phyloP scores from a whole-genome alignment of 2,329 filamentous ascomycete genomes.

The Diaporthe longicolla region DNA sequence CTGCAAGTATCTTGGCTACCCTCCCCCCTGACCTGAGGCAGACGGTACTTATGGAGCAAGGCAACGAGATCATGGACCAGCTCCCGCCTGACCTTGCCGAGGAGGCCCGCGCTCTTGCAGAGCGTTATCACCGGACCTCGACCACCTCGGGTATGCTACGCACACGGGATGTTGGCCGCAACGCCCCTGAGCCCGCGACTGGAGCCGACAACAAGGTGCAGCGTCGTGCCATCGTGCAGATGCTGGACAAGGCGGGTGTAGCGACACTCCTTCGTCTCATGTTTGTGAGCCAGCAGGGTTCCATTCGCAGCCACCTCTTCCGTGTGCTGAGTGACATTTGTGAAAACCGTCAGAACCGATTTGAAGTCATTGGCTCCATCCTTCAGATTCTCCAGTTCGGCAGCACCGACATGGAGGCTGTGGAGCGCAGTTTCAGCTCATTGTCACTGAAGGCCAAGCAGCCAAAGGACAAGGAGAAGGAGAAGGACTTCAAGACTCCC shows the following conservation, averaged over 20 bases:
- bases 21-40: conserved; percentile 88
- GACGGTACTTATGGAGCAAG: conserved; percentile 91
- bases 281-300: conserved; percentile 95
- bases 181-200: conserved; percentile 47
- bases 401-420: conserved; percentile 90
- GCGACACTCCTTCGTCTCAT: conserved; percentile 97
- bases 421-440: conserved; percentile 95
- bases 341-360: conserved; percentile 94
- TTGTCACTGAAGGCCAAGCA: conserved; percentile 93
- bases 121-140: conserved; percentile 52
- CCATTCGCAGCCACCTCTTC: conserved; percentile 86
- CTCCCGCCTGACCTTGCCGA: conserved; percentile 88
- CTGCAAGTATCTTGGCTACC: conserved; percentile 91
- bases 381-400: conserved; percentile 96
- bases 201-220: conserved; percentile 72
- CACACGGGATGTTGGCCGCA: conserved; percentile 47
- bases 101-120: conserved; percentile 81
- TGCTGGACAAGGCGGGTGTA: conserved; percentile 95
- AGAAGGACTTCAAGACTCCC: conserved; percentile 78
- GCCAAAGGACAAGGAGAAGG: conserved; percentile 74
- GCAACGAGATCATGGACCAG: conserved; percentile 86
- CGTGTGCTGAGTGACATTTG: conserved; percentile 92
- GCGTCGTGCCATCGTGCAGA: conserved; percentile 89
- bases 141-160: conserved; percentile 50
- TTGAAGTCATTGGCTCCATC: conserved; percentile 93